A percentile compares a stretch with the other conserved stretches of the same genome.
These are phyloP conservation scores for Bombardia bombarda DNA, from an alignment of 495 filamentous ascomycete species.

Conservation along the genomic window DNA sequence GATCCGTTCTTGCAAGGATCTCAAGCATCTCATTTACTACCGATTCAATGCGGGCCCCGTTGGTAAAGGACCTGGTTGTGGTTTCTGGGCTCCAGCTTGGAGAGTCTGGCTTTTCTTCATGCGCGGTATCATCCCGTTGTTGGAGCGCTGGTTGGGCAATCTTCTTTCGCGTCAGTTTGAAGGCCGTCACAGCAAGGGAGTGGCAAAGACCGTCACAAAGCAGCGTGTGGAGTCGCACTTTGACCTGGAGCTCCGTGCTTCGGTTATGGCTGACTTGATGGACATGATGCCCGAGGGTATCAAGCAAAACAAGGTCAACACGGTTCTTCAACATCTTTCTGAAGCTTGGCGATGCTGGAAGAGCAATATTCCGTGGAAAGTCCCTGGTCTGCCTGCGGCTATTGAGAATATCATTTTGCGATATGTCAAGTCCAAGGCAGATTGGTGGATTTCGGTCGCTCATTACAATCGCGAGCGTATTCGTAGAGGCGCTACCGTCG, in stretches of 20 bases:
- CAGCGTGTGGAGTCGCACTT: slow-evolving; percentile 99
- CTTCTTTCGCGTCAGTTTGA: slow-evolving; percentile 96
- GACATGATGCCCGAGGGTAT: slow-evolving; percentile 99
- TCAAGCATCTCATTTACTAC: slow-evolving; percentile 99
- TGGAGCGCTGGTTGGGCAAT: slow-evolving; percentile 98
- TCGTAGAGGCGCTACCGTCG: slow-evolving; percentile 88
- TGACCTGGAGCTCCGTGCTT: slow-evolving; percentile 93
- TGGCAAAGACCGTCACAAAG: slow-evolving; percentile 98
- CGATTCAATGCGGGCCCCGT: slow-evolving; percentile 97
- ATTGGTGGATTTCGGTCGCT: slow-evolving; percentile 99
- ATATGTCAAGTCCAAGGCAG: slow-evolving; percentile 97
- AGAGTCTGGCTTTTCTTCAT: slow-evolving; percentile 99
- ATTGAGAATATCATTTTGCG: slow-evolving; percentile 98
- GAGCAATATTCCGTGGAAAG: slow-evolving; percentile 99
- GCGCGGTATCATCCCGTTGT: slow-evolving; percentile 92
- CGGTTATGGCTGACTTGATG: slow-evolving; percentile 98
- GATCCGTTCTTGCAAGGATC: slow-evolving; percentile 96
- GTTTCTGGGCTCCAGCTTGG: slow-evolving; percentile 99
- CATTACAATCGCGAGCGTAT: slow-evolving; percentile 99
- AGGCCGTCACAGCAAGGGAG: slow-evolving; percentile 97
- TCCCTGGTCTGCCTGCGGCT: slow-evolving; percentile 88
- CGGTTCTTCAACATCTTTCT: slow-evolving; percentile 91
- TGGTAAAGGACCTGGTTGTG: slow-evolving; percentile 95
- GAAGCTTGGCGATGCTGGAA: slow-evolving; percentile 99
- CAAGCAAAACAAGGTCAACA: slow-evolving; percentile 99